Evolutionary conservation across 2,329 filamentous ascomycete species (phyloP).

Genomic region (Thermochaetoides dissita): DNA sequence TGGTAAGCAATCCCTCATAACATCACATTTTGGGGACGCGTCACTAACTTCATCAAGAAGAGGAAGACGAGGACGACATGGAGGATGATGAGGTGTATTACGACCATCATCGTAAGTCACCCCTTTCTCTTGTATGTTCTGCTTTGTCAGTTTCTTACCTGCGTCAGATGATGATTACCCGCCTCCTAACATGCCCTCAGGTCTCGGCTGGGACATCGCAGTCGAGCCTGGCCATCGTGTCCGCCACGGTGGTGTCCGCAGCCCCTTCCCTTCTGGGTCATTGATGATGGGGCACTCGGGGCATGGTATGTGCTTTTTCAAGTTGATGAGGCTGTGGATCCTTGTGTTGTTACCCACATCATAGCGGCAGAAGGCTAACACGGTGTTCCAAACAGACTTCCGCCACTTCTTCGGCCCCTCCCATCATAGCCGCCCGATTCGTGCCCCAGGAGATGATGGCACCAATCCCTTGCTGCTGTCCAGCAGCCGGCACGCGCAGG

Average conservation of each 20-base stretch:
- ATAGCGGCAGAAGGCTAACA: too few relatives aligned
- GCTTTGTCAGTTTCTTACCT: slow-evolving; percentile 1
- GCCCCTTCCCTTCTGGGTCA: slow-evolving; percentile 42
- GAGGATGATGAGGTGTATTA: slow-evolving; percentile 57
- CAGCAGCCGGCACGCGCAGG: slow-evolving; percentile 27
- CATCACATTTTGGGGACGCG: too few relatives aligned
- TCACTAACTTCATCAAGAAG: slow-evolving; percentile 21
- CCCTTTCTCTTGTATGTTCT: slow-evolving; percentile 2
- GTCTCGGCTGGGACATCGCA: slow-evolving; percentile 45
- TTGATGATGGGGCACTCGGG: slow-evolving; percentile 33
- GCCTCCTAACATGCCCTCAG: slow-evolving; percentile 28
- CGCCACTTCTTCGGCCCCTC: slow-evolving; percentile 21
- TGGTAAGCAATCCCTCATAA: slow-evolving; percentile 27
- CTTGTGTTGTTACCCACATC: too few relatives aligned
- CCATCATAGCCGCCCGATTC: too few relatives aligned
- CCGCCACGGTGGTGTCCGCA: slow-evolving; percentile 36
- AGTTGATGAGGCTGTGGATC: too few relatives aligned
- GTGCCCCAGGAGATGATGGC: slow-evolving; percentile 45
- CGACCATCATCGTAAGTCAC: slow-evolving; percentile 41
- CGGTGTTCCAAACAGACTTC: slow-evolving; percentile 24
- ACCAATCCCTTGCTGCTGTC: slow-evolving; percentile 76
- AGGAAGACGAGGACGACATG: slow-evolving; percentile 57
- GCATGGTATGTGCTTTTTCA: too few relatives aligned
- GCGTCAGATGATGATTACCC: slow-evolving; percentile 27
- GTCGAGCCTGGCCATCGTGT: slow-evolving; percentile 40